Evolutionary conservation across 2,329 filamentous ascomycete genomes (phyloP).

Genomic region (Cladophialophora carrionii): DNA sequence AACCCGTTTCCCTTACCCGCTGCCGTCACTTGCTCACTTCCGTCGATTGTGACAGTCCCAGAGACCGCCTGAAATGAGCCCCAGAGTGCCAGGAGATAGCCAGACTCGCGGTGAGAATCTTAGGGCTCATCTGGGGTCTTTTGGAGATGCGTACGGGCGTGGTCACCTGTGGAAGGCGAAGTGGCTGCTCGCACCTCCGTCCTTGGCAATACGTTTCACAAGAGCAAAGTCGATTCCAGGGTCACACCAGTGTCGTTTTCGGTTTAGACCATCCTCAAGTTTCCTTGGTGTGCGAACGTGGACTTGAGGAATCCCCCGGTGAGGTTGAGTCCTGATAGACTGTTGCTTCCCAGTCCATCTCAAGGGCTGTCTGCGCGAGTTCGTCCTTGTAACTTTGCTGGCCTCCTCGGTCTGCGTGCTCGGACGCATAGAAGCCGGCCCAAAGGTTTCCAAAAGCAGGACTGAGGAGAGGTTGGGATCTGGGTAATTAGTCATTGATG

Average conservation of each 20-base stretch:
- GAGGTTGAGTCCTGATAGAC: not conserved
- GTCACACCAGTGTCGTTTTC: conserved; percentile 29
- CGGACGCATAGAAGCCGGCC: not conserved
- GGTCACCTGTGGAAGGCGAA: not conserved
- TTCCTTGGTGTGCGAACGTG: conserved; percentile 14
- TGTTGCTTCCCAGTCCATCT: not conserved
- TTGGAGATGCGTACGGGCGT: not conserved
- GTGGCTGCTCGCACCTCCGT: not conserved
- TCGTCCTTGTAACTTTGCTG: not conserved
- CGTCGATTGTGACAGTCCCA: not conserved
- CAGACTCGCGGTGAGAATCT: not conserved
- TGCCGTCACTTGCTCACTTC: conserved; percentile 5
- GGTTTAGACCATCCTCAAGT: conserved; percentile 26
- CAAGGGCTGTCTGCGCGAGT: not conserved
- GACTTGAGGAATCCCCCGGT: conserved; percentile 1
- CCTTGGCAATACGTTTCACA: conserved; percentile 15
- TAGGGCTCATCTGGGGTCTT: not conserved
- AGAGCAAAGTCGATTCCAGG: conserved; percentile 27
- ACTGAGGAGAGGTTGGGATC: not conserved
- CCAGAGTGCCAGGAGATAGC: not conserved
- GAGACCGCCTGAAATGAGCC: not conserved
- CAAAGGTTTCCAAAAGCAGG: not conserved
- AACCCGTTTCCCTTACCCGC: conserved; percentile 11
- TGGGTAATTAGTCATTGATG: not conserved
- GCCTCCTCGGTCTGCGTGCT: not conserved